Base-by-base conservation (phyloP, 768 basidiomycete species). In the Strobilomyces confusus region DNA sequence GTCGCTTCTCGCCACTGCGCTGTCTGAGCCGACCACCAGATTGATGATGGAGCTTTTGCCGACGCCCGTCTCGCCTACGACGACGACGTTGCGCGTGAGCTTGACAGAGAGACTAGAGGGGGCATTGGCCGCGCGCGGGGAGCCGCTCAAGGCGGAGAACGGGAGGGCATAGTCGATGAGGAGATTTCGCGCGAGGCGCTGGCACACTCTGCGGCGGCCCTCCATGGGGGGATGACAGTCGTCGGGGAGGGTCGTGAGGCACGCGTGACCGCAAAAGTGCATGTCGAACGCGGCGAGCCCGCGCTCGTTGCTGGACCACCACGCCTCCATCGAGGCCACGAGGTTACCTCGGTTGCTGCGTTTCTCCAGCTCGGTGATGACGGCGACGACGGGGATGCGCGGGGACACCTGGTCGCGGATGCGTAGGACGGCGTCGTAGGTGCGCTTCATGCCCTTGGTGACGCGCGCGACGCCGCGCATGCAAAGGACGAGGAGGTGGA, bases 41-140 rank as follows among this genome's bases (percentile, higher is more conserved):
- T 64, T 64, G 23, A 64, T 48, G 25, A 50, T 33, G 3, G 63
- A 66, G 38, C 64, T 63, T 52, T 64, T 64, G 23, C 63, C 63
- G 6, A 50, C 58, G 20, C 63, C 76, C 0, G 69, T 69, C 55
- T 74, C 72, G 5, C 76, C 76, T 15, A 77, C 76, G 19, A 77
- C 44, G 43, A 78, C 59, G 44, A 77, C 52, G 46, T 72, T 67
- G 42, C 57, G 55, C 26, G 56, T 61, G 37, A 57, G 54, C n/a
- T 60, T 66, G 44, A 52, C 25, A 5, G 58, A 52, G 34, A 52
- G 37, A 30, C 36, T 64, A 11, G 62, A 61, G 7, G 19, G 26
- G 17, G 22, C 17, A 9, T 23, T 47, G 54, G 41, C 44, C 33
- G n/a, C 25, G 26, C 48, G 48, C 29, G 32, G 34, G 13, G 57